Evolutionary conservation across 345 rosid species (phyloP).

Genomic region (Firmiana major): DNA sequence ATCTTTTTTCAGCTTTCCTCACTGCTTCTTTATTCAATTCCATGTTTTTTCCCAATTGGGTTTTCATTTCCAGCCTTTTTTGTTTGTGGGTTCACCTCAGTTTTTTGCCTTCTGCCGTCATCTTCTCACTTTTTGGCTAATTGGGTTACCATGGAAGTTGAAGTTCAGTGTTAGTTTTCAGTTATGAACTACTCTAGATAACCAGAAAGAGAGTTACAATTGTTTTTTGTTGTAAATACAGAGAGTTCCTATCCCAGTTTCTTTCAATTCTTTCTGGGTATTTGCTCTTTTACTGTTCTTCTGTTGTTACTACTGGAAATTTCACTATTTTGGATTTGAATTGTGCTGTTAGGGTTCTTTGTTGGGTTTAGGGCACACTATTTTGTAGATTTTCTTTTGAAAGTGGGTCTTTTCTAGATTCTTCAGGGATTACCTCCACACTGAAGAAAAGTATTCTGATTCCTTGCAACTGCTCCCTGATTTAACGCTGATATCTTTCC

Average conservation of each 20-base stretch:
- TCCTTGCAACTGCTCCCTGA: conserved; percentile 47
- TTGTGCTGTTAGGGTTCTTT: conserved; percentile 25
- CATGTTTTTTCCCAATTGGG: conserved; percentile 7
- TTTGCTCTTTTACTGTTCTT: conserved; percentile 4
- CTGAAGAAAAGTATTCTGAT: conserved; percentile 48
- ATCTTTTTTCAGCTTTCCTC: conserved; percentile 23
- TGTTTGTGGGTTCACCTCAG: not conserved
- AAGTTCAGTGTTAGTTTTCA: conserved; percentile 13
- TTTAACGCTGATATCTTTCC: conserved; percentile 43
- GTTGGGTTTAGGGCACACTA: not conserved
- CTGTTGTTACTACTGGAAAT: conserved; percentile 7
- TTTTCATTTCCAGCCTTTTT: conserved; percentile 15
- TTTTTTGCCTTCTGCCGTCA: not conserved
- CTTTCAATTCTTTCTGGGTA: conserved; percentile 17
- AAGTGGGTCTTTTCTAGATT: conserved; percentile 53
- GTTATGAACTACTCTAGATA: not conserved
- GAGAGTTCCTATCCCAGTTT: not conserved
- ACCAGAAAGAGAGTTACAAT: not conserved
- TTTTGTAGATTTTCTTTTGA: conserved; percentile 11
- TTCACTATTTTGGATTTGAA: conserved; percentile 32
- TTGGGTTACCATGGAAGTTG: conserved; percentile 12
- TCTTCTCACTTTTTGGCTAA: conserved; percentile 9
- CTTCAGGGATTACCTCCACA: conserved; percentile 34
- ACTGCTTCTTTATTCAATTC: conserved; percentile 9
- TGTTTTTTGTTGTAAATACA: not conserved